phyloP scores from a whole-genome alignment of 768 basidiomycete species.

The Leccinum longicurvipes region DNA sequence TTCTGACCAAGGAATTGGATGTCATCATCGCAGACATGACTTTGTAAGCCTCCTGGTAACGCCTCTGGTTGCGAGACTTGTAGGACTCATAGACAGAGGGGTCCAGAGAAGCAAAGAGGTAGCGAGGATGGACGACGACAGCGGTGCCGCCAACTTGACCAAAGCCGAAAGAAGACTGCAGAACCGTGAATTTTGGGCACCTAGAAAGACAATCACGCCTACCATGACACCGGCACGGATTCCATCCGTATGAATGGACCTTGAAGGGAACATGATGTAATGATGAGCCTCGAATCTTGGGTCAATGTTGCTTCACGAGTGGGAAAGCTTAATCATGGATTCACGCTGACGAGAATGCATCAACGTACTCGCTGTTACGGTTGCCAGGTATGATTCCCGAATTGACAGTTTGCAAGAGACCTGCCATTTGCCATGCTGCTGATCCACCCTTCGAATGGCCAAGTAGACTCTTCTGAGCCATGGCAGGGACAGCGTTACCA shows the following conservation, averaged over 20 bases:
- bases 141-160: constrained; percentile 97
- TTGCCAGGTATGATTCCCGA: constrained; percentile 93
- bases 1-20: constrained; percentile 85
- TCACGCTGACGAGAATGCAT: not conserved
- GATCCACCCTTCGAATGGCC: constrained; percentile 99
- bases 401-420: constrained; percentile 80
- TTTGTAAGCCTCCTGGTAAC: constrained; percentile 74
- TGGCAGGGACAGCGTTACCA: constrained; percentile 95
- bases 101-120: constrained; percentile 81
- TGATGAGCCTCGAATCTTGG: constrained; percentile 85
- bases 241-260: constrained; percentile 91
- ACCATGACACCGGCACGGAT: constrained; percentile 87
- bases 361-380: constrained; percentile 88
- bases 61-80: constrained; percentile 59
- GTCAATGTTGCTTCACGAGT: constrained; percentile 75
- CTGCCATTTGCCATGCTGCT: constrained; percentile 97
- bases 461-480: constrained; percentile 96
- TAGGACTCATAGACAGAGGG: constrained; percentile 79
- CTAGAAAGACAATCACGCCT: constrained; percentile 21
- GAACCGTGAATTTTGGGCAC: not conserved
- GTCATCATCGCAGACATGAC: constrained; percentile 97
- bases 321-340: not conserved
- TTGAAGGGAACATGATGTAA: constrained; percentile 96
- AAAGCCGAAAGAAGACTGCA: constrained; percentile 91
- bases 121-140: constrained; percentile 85